phyloP scores from a whole-genome alignment of 1,284 basidiomycete genomes.

The Apiotrichum siamense region DNA sequence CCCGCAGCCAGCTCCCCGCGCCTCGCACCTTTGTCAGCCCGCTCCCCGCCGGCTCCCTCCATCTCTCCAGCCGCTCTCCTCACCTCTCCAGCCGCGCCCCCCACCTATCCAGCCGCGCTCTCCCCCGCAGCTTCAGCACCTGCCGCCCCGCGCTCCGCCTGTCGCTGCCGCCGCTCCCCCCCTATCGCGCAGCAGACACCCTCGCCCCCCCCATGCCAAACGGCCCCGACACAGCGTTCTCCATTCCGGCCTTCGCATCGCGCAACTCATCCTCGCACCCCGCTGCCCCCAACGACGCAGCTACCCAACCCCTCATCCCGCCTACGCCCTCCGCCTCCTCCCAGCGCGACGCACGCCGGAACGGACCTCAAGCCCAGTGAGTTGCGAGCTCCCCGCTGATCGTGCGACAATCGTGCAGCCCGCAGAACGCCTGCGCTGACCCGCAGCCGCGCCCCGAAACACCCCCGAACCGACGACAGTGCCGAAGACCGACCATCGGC shows the following conservation, averaged over 20 bases:
- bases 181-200: not conserved
- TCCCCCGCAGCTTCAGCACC: too few species aligned
- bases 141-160: not conserved
- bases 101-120: too few species aligned
- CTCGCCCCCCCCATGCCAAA: conserved; percentile 3
- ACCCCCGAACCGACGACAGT: not conserved
- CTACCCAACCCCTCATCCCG: not conserved
- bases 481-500: not conserved
- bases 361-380: not conserved
- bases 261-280: not conserved
- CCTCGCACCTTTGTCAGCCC: too few species aligned
- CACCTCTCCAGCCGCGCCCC: too few species aligned
- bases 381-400: not conserved
- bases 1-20: too few species aligned
- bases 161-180: not conserved
- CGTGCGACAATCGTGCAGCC: too few species aligned
- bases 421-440: not conserved
- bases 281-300: too few species aligned
- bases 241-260: not conserved
- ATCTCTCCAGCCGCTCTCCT: too few species aligned
- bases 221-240: not conserved
- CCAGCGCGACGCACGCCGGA: not conserved
- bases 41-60: too few species aligned
- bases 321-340: not conserved
- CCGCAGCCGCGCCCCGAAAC: not conserved